A percentile compares a stretch with the other conserved stretches of the same genome.
These are phyloP conservation scores for Tanacetum coccineum DNA, from an alignment of 129 eudicot genomes.

Conservation along the genomic window DNA sequence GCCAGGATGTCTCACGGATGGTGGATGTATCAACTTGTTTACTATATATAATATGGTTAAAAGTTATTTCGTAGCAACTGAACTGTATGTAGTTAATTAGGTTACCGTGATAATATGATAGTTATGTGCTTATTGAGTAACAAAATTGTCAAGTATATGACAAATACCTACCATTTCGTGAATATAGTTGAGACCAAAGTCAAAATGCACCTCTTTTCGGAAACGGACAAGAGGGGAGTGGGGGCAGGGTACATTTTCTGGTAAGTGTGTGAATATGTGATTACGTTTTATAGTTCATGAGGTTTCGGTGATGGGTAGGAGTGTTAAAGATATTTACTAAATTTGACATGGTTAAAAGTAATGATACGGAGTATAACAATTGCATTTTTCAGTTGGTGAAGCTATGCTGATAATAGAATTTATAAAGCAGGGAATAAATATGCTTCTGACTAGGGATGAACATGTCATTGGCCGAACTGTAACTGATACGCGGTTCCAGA, in stretches of 20 bases:
- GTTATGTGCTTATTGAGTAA: too few relatives aligned
- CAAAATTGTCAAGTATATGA: too few relatives aligned
- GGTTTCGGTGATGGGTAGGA: background rate
- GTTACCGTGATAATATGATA: too few relatives aligned
- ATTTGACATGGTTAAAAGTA: conserved; percentile 6
- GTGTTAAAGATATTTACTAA: conserved; percentile 1
- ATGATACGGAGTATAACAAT: background rate
- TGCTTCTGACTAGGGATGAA: conserved; percentile 73
- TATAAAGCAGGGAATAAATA: conserved; percentile 63
- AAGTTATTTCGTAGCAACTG: too few relatives aligned
- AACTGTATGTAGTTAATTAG: too few relatives aligned
- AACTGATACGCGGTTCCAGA: conserved; percentile 58
- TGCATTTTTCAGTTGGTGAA: conserved; percentile 10
- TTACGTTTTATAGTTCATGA: background rate
- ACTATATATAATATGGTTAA: too few relatives aligned
- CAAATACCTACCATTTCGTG: too few relatives aligned
- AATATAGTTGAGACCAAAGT: background rate
- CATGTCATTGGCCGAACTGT: conserved; percentile 80
- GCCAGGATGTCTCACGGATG: background rate
- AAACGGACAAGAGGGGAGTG: too few relatives aligned
- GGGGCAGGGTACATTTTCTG: too few relatives aligned
- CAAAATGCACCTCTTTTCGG: background rate
- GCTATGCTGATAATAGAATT: conserved; percentile 23
- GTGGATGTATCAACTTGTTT: too few relatives aligned
- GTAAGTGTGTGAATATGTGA: too few relatives aligned